A percentile compares a stretch with the other conserved stretches of the same genome.
These are phyloP conservation scores for Sporothrix brasiliensis DNA, from an alignment of 2,329 filamentous ascomycete species.

Conservation along the genomic window DNA sequence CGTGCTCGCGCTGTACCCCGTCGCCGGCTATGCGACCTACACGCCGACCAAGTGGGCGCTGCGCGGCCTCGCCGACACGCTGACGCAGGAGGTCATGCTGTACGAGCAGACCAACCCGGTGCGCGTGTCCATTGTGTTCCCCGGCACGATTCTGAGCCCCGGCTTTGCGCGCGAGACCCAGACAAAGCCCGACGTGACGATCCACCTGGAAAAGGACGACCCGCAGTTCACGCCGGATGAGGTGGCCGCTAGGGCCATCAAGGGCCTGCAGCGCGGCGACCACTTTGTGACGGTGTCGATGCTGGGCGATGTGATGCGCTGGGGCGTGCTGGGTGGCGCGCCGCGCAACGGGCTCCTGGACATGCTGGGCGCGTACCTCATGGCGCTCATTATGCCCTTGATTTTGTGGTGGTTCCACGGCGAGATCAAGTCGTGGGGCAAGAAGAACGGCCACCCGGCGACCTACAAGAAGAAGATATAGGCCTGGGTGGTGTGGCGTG, in stretches of 20 bases:
- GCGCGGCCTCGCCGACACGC: conserved; percentile 76
- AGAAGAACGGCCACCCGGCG: conserved; percentile 61
- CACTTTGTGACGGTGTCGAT: conserved; percentile 77
- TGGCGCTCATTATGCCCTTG: conserved; percentile 61
- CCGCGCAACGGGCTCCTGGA: conserved; percentile 62
- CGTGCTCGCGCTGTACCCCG: conserved; percentile 70
- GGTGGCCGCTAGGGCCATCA: conserved; percentile 71
- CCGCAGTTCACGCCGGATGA: conserved; percentile 75
- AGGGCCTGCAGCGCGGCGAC: conserved; percentile 76
- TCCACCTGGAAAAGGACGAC: conserved; percentile 79
- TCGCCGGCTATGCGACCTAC: conserved; percentile 84
- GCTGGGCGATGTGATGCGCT: conserved; percentile 72
- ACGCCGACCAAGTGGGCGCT: conserved; percentile 83
- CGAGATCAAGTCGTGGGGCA: conserved; percentile 60
- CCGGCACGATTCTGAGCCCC: conserved; percentile 78
- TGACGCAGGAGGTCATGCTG: conserved; percentile 80
- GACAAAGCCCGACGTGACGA: conserved; percentile 79
- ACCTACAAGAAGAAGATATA: conserved; percentile 48
- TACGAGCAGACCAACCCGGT: conserved; percentile 71
- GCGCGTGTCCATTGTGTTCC: conserved; percentile 78
- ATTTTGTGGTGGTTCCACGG: conserved; percentile 59
- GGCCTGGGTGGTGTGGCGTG: neutral
- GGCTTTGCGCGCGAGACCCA: conserved; percentile 75
- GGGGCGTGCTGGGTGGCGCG: conserved; percentile 57
- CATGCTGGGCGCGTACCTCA: conserved; percentile 58